phyloP scores from a whole-genome alignment of 257 asterid species.

The Sherardia arvensis region DNA sequence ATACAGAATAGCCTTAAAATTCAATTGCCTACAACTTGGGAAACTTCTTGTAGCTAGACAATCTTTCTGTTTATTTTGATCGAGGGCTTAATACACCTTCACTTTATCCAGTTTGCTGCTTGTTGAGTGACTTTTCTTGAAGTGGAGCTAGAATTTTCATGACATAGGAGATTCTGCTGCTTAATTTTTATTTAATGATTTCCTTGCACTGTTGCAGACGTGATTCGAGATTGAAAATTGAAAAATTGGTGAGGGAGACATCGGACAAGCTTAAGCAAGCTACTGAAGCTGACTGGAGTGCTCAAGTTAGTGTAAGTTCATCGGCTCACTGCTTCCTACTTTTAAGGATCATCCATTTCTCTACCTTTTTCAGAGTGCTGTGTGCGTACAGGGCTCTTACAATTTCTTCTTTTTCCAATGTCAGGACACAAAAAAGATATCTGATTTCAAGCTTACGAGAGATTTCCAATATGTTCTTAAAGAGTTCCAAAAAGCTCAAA shows the following conservation, averaged over 20 bases:
- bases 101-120: neutral
- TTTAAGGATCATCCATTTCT: neutral
- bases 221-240: slow-evolving; percentile 25
- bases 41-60: too few species aligned
- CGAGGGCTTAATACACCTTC: too few species aligned
- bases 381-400: neutral
- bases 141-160: neutral
- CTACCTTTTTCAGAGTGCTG: neutral
- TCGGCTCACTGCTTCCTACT: too few species aligned
- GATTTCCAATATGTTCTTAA: slow-evolving; percentile 43
- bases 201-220: slow-evolving; percentile 4
- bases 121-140: neutral
- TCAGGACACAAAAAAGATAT: slow-evolving; percentile 40
- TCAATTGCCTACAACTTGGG: too few species aligned
- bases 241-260: slow-evolving; percentile 33
- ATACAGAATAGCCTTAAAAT: too few species aligned
- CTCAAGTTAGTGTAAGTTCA: slow-evolving; percentile 5
- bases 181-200: neutral
- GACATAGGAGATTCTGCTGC: neutral
- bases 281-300: slow-evolving; percentile 18
- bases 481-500: slow-evolving; percentile 51
- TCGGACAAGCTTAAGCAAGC: slow-evolving; percentile 30
- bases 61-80: too few species aligned
- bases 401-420: neutral
- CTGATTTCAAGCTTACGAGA: slow-evolving; percentile 52